phyloP scores from a whole-genome alignment of 225 moss, liverwort and hornwort species.

The Sphagnum contortum region DNA sequence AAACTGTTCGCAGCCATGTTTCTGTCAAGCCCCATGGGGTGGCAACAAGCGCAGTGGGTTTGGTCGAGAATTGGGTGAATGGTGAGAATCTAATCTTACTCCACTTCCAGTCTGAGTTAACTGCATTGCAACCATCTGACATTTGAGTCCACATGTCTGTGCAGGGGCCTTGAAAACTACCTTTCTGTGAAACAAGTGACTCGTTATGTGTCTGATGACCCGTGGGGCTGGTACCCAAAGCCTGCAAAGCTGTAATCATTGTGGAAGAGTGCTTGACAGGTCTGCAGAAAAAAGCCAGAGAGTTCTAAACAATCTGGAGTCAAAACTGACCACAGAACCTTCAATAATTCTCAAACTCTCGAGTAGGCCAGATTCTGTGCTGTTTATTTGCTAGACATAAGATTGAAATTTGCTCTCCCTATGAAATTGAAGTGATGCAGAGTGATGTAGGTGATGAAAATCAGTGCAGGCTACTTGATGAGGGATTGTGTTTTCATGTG shows the following conservation, averaged over 20 bases:
- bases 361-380: too few relatives aligned
- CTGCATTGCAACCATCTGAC: not conserved
- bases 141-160: slow-evolving; percentile 1
- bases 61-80: slow-evolving; percentile 91
- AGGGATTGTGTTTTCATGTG: too few relatives aligned
- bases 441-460: too few relatives aligned
- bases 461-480: too few relatives aligned
- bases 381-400: too few relatives aligned
- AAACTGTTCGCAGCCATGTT: slow-evolving; percentile 98
- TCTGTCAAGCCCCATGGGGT: slow-evolving; percentile 99
- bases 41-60: slow-evolving; percentile 96
- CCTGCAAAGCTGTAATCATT: slow-evolving; percentile 67
- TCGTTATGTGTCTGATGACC: slow-evolving; percentile 74
- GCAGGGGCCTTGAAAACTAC: slow-evolving; percentile 95
- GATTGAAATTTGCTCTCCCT: too few relatives aligned
- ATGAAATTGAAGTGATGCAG: too few relatives aligned
- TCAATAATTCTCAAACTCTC: too few relatives aligned
- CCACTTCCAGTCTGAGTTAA: not conserved
- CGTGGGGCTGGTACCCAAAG: slow-evolving; percentile 95
- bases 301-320: too few relatives aligned
- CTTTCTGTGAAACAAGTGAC: slow-evolving; percentile 88
- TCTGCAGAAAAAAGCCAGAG: too few relatives aligned
- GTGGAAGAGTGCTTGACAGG: too few relatives aligned
- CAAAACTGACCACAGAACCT: too few relatives aligned
- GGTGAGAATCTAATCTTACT: slow-evolving; percentile 26